Percentiles rank a stretch among this genome's conserved stretches.
phyloP scores from a whole-genome alignment of 2,329 filamentous ascomycete genomes.

The Alternaria ventricosa region DNA sequence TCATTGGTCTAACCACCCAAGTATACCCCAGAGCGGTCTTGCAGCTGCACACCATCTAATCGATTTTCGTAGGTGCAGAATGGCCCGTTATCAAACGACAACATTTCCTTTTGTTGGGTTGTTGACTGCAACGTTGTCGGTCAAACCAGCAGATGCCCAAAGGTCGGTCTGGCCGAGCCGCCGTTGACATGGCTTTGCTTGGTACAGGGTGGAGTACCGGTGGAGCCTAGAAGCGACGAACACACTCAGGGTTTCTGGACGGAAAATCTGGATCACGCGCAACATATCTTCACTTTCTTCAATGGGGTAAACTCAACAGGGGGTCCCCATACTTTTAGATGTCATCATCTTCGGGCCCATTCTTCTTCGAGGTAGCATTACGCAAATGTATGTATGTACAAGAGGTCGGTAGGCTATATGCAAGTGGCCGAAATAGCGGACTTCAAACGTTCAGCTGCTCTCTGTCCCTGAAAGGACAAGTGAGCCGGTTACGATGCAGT shows the following conservation, averaged over 20 bases:
- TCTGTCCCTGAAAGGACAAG: neutral
- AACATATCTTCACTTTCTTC: neutral
- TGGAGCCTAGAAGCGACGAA: conserved; percentile 22
- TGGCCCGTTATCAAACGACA: conserved; percentile 1
- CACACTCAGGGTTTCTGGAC: conserved; percentile 19
- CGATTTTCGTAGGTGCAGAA: conserved; percentile 1
- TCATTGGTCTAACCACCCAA: conserved; percentile 1
- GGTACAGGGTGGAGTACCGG: conserved; percentile 16
- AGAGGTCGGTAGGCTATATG: conserved; percentile 19
- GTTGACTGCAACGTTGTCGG: conserved; percentile 10
- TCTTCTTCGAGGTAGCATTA: neutral
- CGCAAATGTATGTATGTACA: conserved; percentile 12
- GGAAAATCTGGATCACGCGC: conserved; percentile 11
- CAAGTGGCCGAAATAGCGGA: conserved; percentile 25
- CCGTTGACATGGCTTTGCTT: conserved; percentile 3
- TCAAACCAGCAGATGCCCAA: conserved; percentile 2
- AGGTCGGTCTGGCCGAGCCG: conserved; percentile 14
- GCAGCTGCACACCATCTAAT: neutral
- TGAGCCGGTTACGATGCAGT: neutral
- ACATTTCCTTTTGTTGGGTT: conserved; percentile 9
- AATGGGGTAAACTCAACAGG: neutral
- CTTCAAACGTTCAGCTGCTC: conserved; percentile 3
- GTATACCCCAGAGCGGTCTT: neutral
- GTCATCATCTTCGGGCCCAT: neutral
- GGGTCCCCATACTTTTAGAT: neutral